A percentile compares a stretch with the other conserved stretches of the same genome.
Conservation (phyloP, 768 basidiomycete genomes). For the Calocybe gangraenosa region DNA sequence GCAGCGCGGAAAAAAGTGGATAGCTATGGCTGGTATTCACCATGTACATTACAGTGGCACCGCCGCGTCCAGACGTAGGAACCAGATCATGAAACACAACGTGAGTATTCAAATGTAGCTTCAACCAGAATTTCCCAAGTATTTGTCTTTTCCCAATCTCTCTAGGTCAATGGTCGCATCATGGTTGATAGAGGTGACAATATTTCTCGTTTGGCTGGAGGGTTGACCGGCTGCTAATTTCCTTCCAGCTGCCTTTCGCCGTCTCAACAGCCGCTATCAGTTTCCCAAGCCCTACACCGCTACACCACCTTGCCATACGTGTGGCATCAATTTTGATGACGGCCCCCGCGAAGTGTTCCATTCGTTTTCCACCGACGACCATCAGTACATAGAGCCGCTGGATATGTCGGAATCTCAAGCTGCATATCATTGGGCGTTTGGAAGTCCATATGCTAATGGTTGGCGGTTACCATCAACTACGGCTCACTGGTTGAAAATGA, state of each 20-base stretch:
- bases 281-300: constrained; percentile 25
- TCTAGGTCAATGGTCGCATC: constrained; percentile 49
- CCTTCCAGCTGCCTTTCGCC: constrained; percentile 40
- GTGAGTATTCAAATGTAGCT: constrained; percentile 32
- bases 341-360: background rate
- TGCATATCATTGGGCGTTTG: no score
- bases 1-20: constrained; percentile 53
- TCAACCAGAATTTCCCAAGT: constrained; percentile 21
- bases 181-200: constrained; percentile 54
- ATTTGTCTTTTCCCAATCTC: constrained; percentile 19
- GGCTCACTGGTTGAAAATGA: no score
- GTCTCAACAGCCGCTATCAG: constrained; percentile 45
- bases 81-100: constrained; percentile 41
- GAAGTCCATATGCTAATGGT: no score
- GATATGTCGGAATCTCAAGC: no score
- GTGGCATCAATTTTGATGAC: no score
- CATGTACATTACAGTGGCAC: constrained; percentile 53
- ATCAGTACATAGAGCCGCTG: no score
- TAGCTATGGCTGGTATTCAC: constrained; percentile 44
- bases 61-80: constrained; percentile 33
- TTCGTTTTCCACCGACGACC: no score
- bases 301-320: no score
- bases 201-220: constrained; percentile 7
- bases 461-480: no score
- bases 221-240: background rate